Evolutionary conservation across 164 flowering plant species (phyloP).

Genomic region (Dillenia turbinata): DNA sequence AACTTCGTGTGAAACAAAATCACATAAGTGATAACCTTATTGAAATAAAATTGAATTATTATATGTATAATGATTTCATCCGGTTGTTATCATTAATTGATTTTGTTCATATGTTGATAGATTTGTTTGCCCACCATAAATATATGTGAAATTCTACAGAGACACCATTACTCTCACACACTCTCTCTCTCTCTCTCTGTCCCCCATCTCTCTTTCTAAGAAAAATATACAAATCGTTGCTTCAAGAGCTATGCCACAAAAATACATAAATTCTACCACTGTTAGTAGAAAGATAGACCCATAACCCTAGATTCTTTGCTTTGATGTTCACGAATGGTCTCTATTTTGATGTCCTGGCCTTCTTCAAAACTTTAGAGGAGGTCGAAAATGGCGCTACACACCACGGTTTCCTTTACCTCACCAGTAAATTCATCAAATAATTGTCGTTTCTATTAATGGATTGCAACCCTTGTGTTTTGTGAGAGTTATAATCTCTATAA

Average conservation of each 20-base stretch:
- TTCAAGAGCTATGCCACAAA: conserved; percentile 50
- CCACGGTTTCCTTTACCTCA: conserved; percentile 28
- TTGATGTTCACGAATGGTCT: conserved; percentile 34
- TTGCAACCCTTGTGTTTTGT: no score
- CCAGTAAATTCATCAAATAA: no score
- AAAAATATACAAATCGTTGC: conserved; percentile 36
- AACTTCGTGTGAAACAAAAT: no score
- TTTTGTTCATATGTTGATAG: no score
- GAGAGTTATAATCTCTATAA: neutral
- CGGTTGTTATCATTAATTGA: no score
- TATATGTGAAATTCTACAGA: neutral
- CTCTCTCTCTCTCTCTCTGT: neutral
- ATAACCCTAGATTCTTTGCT: conserved; percentile 39
- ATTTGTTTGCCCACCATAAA: no score
- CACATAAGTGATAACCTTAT: no score
- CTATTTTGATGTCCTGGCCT: conserved; percentile 12
- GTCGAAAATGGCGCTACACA: conserved; percentile 53
- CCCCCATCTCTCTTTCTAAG: neutral
- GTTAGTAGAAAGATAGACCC: conserved; percentile 30
- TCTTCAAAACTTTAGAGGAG: conserved; percentile 27
- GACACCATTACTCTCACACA: neutral
- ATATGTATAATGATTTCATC: no score
- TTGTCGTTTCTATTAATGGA: no score
- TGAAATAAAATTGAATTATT: no score
- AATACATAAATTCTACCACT: conserved; percentile 34